Percentiles rank a stretch among this genome's conserved stretches.
Conservation (phyloP, 2,329 filamentous ascomycete genomes). For the Akanthomyces muscarius region DNA sequence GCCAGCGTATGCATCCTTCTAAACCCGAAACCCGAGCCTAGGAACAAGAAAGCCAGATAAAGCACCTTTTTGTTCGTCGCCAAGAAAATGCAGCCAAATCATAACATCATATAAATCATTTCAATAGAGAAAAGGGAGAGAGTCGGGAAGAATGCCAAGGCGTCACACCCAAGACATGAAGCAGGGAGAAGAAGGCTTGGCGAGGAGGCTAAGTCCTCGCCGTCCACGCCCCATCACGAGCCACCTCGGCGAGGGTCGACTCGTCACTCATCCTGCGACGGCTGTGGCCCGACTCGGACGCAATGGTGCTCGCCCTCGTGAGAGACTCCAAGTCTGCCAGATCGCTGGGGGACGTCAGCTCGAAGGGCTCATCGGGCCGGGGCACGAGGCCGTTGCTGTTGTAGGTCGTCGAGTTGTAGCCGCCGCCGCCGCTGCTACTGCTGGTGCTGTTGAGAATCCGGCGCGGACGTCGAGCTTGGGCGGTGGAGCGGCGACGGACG, state of each 20-base stretch:
- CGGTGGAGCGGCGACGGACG: conserved; percentile 5
- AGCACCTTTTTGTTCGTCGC: background rate
- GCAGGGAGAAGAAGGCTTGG: background rate
- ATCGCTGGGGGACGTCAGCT: background rate
- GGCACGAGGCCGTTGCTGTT: background rate
- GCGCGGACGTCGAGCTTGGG: conserved; percentile 10
- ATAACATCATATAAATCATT: conserved; percentile 11
- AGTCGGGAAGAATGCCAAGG: background rate
- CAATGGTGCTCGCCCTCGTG: conserved; percentile 12
- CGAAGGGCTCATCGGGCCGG: background rate
- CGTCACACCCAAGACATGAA: background rate
- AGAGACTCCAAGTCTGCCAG: conserved; percentile 1
- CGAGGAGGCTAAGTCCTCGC: conserved; percentile 12
- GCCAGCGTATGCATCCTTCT: conserved; percentile 7
- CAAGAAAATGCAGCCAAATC: conserved; percentile 3
- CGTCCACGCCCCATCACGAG: conserved; percentile 12
- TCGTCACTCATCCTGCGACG: conserved; percentile 16
- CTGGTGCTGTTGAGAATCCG: background rate
- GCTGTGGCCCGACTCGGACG: background rate
- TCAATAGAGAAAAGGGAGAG: background rate
- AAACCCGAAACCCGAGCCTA: conserved; percentile 4
- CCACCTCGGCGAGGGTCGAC: conserved; percentile 13
- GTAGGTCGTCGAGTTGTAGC: background rate
- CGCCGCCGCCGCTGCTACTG: background rate
- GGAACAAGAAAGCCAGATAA: background rate